Conservation (phyloP, 2,329 filamentous ascomycete species). For the Thelonectria rubi region DNA sequence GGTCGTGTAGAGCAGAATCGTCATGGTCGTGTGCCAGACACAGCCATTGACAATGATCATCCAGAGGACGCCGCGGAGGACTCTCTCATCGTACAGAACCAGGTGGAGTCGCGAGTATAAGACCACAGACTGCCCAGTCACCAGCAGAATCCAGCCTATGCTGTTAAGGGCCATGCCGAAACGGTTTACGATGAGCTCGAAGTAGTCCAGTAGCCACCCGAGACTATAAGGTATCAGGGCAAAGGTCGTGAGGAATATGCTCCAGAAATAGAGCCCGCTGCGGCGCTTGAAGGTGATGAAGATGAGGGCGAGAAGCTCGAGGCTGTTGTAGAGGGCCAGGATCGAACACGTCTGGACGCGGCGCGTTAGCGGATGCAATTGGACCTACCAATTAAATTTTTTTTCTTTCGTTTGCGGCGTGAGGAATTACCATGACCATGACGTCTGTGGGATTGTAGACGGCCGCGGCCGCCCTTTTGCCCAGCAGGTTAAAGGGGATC, state of each 20-base stretch:
- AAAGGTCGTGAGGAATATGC: slow-evolving; percentile 45
- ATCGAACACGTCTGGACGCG: slow-evolving; percentile 23
- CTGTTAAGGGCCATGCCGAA: slow-evolving; percentile 33
- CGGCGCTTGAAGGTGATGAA: slow-evolving; percentile 44
- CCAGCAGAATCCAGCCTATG: slow-evolving; percentile 53
- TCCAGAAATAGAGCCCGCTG: slow-evolving; percentile 51
- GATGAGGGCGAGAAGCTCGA: slow-evolving; percentile 46
- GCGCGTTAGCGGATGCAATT: neutral
- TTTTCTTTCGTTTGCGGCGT: neutral
- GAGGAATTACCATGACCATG: neutral
- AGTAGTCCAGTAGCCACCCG: slow-evolving; percentile 57
- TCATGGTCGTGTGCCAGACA: slow-evolving; percentile 62
- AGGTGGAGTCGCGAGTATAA: slow-evolving; percentile 70
- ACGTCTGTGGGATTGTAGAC: slow-evolving; percentile 1
- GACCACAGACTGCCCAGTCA: slow-evolving; percentile 68
- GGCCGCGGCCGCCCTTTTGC: neutral
- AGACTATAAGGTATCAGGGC: slow-evolving; percentile 50
- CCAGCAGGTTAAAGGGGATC: neutral
- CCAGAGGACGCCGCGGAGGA: slow-evolving; percentile 58
- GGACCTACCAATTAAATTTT: neutral
- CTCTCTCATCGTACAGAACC: slow-evolving; percentile 58
- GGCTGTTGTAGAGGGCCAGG: slow-evolving; percentile 41
- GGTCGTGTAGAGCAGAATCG: slow-evolving; percentile 63
- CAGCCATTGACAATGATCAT: slow-evolving; percentile 67
- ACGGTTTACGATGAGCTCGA: slow-evolving; percentile 30